These are phyloP conservation scores for Colletotrichum gigasporum DNA, from an alignment of 2,329 filamentous ascomycete species.

Conservation along the genomic window DNA sequence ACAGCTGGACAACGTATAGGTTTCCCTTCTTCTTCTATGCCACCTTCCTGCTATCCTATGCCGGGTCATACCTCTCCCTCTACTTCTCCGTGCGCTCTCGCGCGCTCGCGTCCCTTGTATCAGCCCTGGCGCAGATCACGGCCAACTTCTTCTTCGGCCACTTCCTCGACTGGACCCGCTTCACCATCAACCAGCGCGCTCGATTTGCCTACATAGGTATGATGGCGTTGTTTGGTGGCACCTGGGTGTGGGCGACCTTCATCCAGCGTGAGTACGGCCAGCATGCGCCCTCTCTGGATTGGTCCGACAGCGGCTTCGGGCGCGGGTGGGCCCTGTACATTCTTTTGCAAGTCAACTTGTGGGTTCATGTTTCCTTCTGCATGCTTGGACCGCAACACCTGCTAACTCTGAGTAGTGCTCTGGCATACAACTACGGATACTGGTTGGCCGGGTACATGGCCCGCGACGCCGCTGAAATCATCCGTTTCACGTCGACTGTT, in stretches of 20 bases:
- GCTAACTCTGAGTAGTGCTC: not conserved
- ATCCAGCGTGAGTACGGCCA: slow-evolving; percentile 33
- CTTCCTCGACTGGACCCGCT: slow-evolving; percentile 34
- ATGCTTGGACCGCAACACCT: not conserved
- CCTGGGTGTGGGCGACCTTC: slow-evolving; percentile 37
- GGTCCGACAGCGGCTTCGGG: slow-evolving; percentile 34
- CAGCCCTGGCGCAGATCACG: slow-evolving; percentile 33
- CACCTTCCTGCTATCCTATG: slow-evolving; percentile 33
- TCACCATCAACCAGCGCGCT: slow-evolving; percentile 32
- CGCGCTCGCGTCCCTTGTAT: slow-evolving; percentile 33
- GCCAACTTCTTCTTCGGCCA: slow-evolving; percentile 36
- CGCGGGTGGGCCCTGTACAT: slow-evolving; percentile 37
- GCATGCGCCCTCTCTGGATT: slow-evolving; percentile 31
- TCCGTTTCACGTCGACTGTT: slow-evolving; percentile 17
- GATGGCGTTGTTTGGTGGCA: slow-evolving; percentile 32
- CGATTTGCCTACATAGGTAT: slow-evolving; percentile 33
- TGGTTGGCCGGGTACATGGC: slow-evolving; percentile 23
- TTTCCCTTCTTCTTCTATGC: slow-evolving; percentile 23
- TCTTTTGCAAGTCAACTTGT: slow-evolving; percentile 32
- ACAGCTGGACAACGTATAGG: not conserved
- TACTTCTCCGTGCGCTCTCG: slow-evolving; percentile 35
- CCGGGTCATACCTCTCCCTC: slow-evolving; percentile 33
- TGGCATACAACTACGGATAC: slow-evolving; percentile 26
- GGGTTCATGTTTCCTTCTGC: not conserved
- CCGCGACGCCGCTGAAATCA: slow-evolving; percentile 19